phyloP scores from a whole-genome alignment of 805 yeast genomes.

The Saccharomycopsis capsularis region DNA sequence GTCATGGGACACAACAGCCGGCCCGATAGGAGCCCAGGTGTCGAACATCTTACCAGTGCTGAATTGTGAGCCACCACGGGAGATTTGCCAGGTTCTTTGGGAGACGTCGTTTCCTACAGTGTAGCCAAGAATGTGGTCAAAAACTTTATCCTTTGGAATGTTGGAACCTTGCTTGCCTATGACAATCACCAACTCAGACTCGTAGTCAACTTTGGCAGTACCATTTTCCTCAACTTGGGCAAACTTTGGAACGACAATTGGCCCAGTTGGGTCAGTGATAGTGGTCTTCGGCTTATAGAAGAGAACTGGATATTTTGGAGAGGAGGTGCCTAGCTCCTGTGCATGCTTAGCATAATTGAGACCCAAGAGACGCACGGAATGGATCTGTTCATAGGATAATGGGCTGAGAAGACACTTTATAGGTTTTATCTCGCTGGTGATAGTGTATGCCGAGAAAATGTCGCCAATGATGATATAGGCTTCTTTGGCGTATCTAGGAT shows the following conservation, averaged over 20 bases:
- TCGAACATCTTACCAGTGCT: conserved; percentile 47
- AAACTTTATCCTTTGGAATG: conserved; percentile 37
- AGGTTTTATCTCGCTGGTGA: conserved; percentile 32
- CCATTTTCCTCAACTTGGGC: conserved; percentile 27
- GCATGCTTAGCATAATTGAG: conserved; percentile 43
- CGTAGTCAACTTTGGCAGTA: conserved; percentile 37
- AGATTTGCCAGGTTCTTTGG: conserved; percentile 50
- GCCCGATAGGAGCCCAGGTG: conserved; percentile 53
- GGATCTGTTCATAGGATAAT: conserved; percentile 31
- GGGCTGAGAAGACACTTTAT: conserved; percentile 37
- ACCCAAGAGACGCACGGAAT: conserved; percentile 42
- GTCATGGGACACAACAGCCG: conserved; percentile 38
- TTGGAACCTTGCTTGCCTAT: conserved; percentile 44
- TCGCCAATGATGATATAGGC: conserved; percentile 44
- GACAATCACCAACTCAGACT: conserved; percentile 46
- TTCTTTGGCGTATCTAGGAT: conserved; percentile 33
- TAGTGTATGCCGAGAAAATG: conserved; percentile 32
- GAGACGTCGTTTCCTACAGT: conserved; percentile 51
- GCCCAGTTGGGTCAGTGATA: conserved; percentile 36
- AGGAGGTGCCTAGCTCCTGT: conserved; percentile 33
- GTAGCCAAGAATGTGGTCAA: conserved; percentile 44
- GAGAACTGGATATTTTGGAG: conserved; percentile 43
- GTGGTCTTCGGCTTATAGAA: conserved; percentile 46
- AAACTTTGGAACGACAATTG: conserved; percentile 36
- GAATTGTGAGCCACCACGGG: conserved; percentile 49